Evolutionary conservation across 2,329 filamentous ascomycete genomes (phyloP), one percentile per base, ranked within the genome.

Genomic region (Metarhizium rileyi): DNA sequence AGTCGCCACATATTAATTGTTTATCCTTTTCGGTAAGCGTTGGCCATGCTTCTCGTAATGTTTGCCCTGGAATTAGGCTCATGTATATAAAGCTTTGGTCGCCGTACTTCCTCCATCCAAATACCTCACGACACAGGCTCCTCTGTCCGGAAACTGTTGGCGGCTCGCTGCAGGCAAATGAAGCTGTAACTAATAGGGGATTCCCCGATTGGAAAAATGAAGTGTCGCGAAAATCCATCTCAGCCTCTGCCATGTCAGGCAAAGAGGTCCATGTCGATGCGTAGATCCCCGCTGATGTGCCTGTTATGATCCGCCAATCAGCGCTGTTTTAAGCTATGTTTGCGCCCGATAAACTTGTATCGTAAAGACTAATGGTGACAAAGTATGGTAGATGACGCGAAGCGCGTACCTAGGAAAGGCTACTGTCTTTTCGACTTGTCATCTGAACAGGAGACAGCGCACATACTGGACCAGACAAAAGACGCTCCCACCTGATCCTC

Each of bases 61-160:
- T 58, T 27, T 49, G 4, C 2, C 56, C 57, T 0, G 14, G 47
- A 30, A 59, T 42, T 4, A 57, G 53, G 36, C 54, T 55, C 54
- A 57, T 59, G 10, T 57, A 56, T 56, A 61, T 53, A 35, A 58
- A 58, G 9, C 20, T 46, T 12, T 35, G 4, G n/a, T 26, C 18
- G 4, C 30, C 20, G n/a, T 46, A 38, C 20, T 18, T 23, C 8
- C 30, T 46, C 44, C 30, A 46, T 14, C 44, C 30, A 18, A 38
- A 38, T 12, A 46, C 44, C 30, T 46, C 30, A 46, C 30, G 18
- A 46, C 30, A 18, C 18, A 16, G 12, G n/a, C 28, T 46, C 18
- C 44, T 9, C 6, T 20, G 22, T 35, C n/a, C 8, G 16, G 16
- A 26, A 23, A 36, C 25, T 46, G 44, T 22, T 46, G 18, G 22